Base-by-base conservation (phyloP, 306 rosid genomes). In the Pueraria montana region DNA sequence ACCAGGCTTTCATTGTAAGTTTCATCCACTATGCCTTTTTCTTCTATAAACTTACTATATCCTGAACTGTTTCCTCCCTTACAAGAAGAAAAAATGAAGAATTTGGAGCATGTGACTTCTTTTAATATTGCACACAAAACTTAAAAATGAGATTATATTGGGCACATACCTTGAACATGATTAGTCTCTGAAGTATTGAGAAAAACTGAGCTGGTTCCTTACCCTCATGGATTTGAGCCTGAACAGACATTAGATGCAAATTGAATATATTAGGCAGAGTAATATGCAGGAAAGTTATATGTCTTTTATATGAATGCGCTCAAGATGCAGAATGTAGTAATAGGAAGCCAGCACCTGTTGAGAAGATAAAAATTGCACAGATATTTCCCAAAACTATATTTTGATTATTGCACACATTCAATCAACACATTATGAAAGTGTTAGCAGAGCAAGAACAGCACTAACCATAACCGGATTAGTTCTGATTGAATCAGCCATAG, bases 151-250 rank as follows among this genome's bases (percentile, higher is more conserved):
- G 67, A 77, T 65, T 72, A 82, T 75, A 64, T 71, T 65, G 79
- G 24, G 17, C 18, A 24, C 70, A 61, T 76, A 95, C 99, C 96
- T 93, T 93, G 81, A 87, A 91, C 80, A 93, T 84, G 88, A 93
- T 84, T 78, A 93, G 72, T 71, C 82, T 89, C 86, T 83, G 89
- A 74, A 95, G 87, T 81, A 95, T 88, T 67, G 89, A 91, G 86
- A 95, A 91, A 89, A 95, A 95, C 32, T 89, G 96, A 83, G 84
- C 86, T 86, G 99, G 96, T 89, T 95, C 99, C 82, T 87, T 90
- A 62, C 89, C 90, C 88, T 93, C 92, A 17, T 87, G 77, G 76
- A 92, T 87, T 86, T 89, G 95, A 52, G 94, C 98, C 98, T 95
- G 89, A 78, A 85, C 79, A 78, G 73, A 78, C 21, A 58, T 10